Base-by-base conservation (phyloP, 805 yeast genomes). In the Yamadazyma olivae region DNA sequence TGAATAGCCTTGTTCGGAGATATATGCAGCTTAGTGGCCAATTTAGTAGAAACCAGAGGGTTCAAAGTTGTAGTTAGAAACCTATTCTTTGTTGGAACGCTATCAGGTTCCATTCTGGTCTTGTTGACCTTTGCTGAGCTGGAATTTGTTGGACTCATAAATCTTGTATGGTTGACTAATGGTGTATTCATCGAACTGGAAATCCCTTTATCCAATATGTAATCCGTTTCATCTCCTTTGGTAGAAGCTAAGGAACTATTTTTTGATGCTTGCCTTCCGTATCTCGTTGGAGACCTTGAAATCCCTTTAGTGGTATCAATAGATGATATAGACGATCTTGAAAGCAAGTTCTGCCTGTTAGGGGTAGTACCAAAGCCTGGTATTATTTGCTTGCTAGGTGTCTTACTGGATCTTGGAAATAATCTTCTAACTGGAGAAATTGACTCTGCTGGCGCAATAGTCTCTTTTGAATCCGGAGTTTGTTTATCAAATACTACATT, bases 11-110 rank as follows among this genome's bases (percentile, higher is more conserved):
- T 48, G 33, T 22, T 39, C 6, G 50, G 47, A 14, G 36, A 44
- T 17, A 36, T 27, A 6, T 41, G 14, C 12, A 19, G 26, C 23
- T 36, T 40, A 2, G 35, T 27, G 2, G 45, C 29, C 13, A 46
- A 44, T 26, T 48, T 50, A 21, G 61, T 50, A 5, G 59, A 53
- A 6, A 57, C 56, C 3, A 54, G 49, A 0, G 69, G 64, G 17
- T 60, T 60, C 16, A 66, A 48, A 6, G 61, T 56, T 1, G 69
- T 61, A 1, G 68, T 57, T 22, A 64, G 51, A 35, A 66, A 61
- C 37, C 54, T 54, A 39, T 64, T 65, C 40, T 53, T 61, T 12
- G 47, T 45, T 16, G 31, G 46, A 32, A 2, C 31, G 30, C n/a
- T 40, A 43, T 22, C 26, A 16, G 1, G 20, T 17, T 30, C 16